These are phyloP conservation scores for Geotrichum aggregatum DNA, from an alignment of 1,139 yeast genomes.

Conservation along the genomic window DNA sequence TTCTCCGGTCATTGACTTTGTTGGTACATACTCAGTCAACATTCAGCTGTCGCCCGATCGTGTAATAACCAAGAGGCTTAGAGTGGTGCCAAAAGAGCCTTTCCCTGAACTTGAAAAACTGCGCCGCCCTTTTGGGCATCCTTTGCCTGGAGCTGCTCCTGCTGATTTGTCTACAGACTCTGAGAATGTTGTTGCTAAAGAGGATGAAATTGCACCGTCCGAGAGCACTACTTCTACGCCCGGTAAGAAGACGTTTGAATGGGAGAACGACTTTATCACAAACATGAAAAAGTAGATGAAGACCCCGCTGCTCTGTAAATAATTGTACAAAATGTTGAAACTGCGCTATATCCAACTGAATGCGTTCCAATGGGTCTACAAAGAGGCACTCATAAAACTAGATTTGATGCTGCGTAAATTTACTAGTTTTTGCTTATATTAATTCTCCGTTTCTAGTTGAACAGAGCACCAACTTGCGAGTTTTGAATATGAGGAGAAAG, in stretches of 20 bases:
- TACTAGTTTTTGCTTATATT: no score
- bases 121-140: conserved; percentile 21
- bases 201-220: conserved; percentile 12
- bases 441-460: background rate
- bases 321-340: no score
- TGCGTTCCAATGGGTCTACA: no score
- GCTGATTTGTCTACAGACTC: conserved; percentile 11
- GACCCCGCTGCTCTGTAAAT: no score
- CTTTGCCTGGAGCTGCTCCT: conserved; percentile 20
- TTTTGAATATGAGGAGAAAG: background rate
- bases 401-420: no score
- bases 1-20: conserved; percentile 24
- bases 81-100: conserved; percentile 18
- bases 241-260: conserved; percentile 27
- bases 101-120: conserved; percentile 15
- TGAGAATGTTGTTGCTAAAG: conserved; percentile 10
- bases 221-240: conserved; percentile 13
- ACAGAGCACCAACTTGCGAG: conserved; percentile 1
- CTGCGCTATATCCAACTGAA: no score
- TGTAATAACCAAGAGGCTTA: conserved; percentile 18
- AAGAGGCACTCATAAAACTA: no score
- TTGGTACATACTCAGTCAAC: conserved; percentile 23
- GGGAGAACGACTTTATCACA: conserved; percentile 34
- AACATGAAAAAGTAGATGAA: conserved; percentile 13
- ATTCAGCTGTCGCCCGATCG: conserved; percentile 23